Conservation (phyloP, 495 filamentous ascomycete species). For the Podospora anserina region DNA sequence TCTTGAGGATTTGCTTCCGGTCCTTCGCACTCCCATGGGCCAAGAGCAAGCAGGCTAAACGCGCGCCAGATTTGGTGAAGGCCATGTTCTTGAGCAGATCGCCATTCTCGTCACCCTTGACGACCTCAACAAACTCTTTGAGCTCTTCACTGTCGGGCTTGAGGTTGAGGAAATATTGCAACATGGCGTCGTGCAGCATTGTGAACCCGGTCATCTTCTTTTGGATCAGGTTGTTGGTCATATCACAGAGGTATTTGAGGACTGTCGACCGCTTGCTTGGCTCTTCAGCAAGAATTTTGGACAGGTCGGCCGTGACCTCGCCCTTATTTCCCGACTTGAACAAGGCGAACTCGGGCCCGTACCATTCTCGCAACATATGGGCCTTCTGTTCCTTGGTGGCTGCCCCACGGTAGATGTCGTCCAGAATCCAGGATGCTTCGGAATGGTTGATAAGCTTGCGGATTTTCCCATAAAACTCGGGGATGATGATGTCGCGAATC, state of each 20-base stretch:
- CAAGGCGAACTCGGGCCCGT: slow-evolving; percentile 87
- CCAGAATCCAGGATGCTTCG: slow-evolving; percentile 93
- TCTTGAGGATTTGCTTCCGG: slow-evolving; percentile 79
- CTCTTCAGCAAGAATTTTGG: slow-evolving; percentile 64
- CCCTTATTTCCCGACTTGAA: slow-evolving; percentile 59
- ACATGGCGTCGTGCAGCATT: slow-evolving; percentile 95
- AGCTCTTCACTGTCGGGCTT: slow-evolving; percentile 72
- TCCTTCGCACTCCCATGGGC: slow-evolving; percentile 88
- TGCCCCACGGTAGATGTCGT: slow-evolving; percentile 87
- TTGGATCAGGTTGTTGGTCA: slow-evolving; percentile 86
- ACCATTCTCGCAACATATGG: slow-evolving; percentile 88
- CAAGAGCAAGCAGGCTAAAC: slow-evolving; percentile 74
- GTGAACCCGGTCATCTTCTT: slow-evolving; percentile 96
- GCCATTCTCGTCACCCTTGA: slow-evolving; percentile 86
- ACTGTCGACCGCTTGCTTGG: slow-evolving; percentile 84
- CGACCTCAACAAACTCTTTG: slow-evolving; percentile 80
- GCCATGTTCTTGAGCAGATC: slow-evolving; percentile 91
- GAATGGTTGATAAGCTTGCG: slow-evolving; percentile 90
- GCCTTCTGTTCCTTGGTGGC: slow-evolving; percentile 79
- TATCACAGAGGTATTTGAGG: slow-evolving; percentile 75
- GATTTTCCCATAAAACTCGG: slow-evolving; percentile 92
- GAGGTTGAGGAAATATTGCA: slow-evolving; percentile 86
- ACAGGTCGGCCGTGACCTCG: slow-evolving; percentile 55
- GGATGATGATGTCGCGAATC: slow-evolving; percentile 79
- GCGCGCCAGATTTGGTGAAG: slow-evolving; percentile 85